Percentiles rank a stretch among this genome's conserved stretches.
phyloP scores from a whole-genome alignment of 805 yeast species.

The Yamadazyma akitaensis region DNA sequence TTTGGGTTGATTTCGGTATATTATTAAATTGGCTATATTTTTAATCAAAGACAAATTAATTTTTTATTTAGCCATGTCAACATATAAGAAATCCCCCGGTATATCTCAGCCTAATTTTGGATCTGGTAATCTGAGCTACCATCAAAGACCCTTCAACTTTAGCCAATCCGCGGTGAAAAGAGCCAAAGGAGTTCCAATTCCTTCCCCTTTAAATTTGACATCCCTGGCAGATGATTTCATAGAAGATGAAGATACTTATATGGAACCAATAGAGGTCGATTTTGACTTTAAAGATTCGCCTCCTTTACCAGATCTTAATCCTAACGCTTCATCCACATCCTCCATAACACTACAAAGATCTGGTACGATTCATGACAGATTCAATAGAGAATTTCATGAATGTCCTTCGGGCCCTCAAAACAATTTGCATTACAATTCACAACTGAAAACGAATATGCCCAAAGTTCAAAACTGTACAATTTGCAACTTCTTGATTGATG shows the following conservation, averaged over 20 bases:
- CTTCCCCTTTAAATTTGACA: slow-evolving; percentile 14
- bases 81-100: background rate
- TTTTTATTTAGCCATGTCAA: background rate
- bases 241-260: slow-evolving; percentile 1
- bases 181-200: slow-evolving; percentile 8
- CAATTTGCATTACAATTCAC: slow-evolving; percentile 1
- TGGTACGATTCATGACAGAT: background rate
- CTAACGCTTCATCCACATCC: background rate
- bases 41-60: background rate
- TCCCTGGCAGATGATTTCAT: slow-evolving; percentile 1
- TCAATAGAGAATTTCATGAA: background rate
- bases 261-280: slow-evolving; percentile 5
- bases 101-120: background rate
- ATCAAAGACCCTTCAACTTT: slow-evolving; percentile 6
- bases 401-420: background rate
- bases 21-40: background rate
- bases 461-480: slow-evolving; percentile 10
- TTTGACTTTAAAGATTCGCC: background rate
- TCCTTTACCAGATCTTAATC: background rate
- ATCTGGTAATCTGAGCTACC: background rate
- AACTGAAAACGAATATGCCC: background rate
- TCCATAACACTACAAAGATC: background rate
- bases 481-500: slow-evolving; percentile 14
- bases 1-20: background rate
- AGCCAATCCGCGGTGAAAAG: slow-evolving; percentile 5